A percentile compares a stretch with the other conserved stretches of the same genome.
These are phyloP conservation scores for Candida sonorensis DNA, from an alignment of 805 yeast species.

Conservation along the genomic window DNA sequence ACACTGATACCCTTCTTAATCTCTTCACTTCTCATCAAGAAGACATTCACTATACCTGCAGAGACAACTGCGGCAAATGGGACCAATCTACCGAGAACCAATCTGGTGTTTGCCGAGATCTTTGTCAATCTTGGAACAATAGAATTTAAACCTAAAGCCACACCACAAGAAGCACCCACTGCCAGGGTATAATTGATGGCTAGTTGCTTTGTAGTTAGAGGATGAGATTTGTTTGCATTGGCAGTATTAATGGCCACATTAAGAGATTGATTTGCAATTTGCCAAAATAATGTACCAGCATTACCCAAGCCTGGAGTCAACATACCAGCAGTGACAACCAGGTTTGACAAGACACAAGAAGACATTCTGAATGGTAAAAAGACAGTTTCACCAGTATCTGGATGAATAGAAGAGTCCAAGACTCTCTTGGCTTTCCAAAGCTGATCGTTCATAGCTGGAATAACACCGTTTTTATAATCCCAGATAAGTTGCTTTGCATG, in stretches of 20 bases:
- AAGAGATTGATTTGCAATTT: slow-evolving; percentile 91
- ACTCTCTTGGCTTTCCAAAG: slow-evolving; percentile 85
- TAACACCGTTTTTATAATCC: slow-evolving; percentile 66
- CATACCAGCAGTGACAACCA: slow-evolving; percentile 97
- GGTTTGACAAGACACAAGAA: slow-evolving; percentile 84
- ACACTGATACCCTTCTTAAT: slow-evolving; percentile 78
- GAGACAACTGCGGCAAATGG: slow-evolving; percentile 99
- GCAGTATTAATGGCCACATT: slow-evolving; percentile 97
- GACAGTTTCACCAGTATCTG: slow-evolving; percentile 94
- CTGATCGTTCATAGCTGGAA: slow-evolving; percentile 62
- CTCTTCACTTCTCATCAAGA: slow-evolving; percentile 93
- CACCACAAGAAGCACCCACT: slow-evolving; percentile 91
- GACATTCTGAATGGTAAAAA: slow-evolving; percentile 95
- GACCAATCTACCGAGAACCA: slow-evolving; percentile 76
- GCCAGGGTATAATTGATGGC: slow-evolving; percentile 78
- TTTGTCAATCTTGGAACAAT: slow-evolving; percentile 78
- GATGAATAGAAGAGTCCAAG: slow-evolving; percentile 89
- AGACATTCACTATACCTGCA: slow-evolving; percentile 95
- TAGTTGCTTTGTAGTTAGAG: slow-evolving; percentile 72
- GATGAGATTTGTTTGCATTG: slow-evolving; percentile 92
- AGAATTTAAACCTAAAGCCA: slow-evolving; percentile 88
- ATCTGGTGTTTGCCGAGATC: slow-evolving; percentile 61
- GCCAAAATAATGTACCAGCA: slow-evolving; percentile 94
- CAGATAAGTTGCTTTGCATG: slow-evolving; percentile 59
- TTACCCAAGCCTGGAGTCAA: slow-evolving; percentile 89